These are phyloP conservation scores for Saksenaea vasiformis DNA, from an alignment of 371 early-diverging fungal genomes.

Conservation along the genomic window DNA sequence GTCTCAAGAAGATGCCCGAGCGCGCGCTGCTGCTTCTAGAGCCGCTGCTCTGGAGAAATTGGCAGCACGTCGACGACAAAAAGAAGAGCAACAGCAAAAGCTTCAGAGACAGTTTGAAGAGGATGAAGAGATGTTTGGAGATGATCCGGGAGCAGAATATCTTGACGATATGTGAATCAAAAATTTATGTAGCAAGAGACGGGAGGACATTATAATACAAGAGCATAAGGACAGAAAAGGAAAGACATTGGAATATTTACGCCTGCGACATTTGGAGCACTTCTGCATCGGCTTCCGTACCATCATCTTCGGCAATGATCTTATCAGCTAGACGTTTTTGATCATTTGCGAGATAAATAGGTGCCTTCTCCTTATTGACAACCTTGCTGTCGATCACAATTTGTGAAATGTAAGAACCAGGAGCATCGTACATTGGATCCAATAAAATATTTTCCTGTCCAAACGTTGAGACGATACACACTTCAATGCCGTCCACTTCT, in stretches of 20 bases:
- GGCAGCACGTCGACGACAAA: neutral
- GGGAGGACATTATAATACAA: slow-evolving; percentile 6
- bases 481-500: neutral
- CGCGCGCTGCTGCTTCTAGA: neutral
- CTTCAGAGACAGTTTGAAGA: neutral
- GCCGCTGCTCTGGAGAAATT: neutral
- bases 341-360: slow-evolving; percentile 63
- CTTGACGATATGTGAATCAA: neutral
- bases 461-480: neutral
- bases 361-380: slow-evolving; percentile 56
- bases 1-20: neutral
- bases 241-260: slow-evolving; percentile 8
- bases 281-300: slow-evolving; percentile 2
- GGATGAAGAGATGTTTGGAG: neutral
- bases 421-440: slow-evolving; percentile 84
- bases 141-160: slow-evolving; percentile 9
- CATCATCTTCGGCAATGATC: slow-evolving; percentile 41
- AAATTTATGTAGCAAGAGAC: neutral
- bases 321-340: slow-evolving; percentile 43
- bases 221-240: neutral
- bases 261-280: slow-evolving; percentile 26
- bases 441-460: slow-evolving; percentile 68
- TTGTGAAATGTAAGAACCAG: slow-evolving; percentile 69
- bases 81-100: slow-evolving; percentile 3
- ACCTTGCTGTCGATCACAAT: slow-evolving; percentile 74